Evolutionary conservation across 2,329 filamentous ascomycete genomes (phyloP).

Genomic region (Fusarium oligoseptatum): DNA sequence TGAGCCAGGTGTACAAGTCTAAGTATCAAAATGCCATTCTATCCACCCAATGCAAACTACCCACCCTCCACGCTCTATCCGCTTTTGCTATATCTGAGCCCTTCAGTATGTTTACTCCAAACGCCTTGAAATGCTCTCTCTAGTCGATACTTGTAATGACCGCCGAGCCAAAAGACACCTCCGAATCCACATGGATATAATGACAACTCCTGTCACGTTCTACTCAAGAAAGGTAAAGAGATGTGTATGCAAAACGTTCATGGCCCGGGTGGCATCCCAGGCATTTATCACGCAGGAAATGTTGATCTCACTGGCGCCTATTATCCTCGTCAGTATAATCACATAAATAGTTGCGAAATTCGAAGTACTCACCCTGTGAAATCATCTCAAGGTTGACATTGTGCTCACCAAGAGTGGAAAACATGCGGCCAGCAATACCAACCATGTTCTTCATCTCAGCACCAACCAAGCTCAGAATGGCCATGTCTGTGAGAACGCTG

Average conservation of each 20-base stretch:
- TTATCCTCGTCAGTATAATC: constrained; percentile 16
- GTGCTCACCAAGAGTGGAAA: constrained; percentile 91
- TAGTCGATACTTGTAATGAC: background rate
- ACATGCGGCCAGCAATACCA: constrained; percentile 94
- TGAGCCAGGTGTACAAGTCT: background rate
- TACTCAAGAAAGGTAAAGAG: constrained; percentile 92
- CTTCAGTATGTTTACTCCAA: constrained; percentile 30
- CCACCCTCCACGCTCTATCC: background rate
- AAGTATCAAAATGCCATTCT: background rate
- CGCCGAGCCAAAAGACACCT: background rate
- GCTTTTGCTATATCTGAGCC: background rate
- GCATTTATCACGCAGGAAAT: constrained; percentile 98
- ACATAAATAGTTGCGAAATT: background rate
- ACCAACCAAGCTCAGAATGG: constrained; percentile 93
- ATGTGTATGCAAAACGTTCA: constrained; percentile 97
- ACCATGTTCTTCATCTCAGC: constrained; percentile 98
- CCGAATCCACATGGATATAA: constrained; percentile 9
- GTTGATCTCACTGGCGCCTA: constrained; percentile 98
- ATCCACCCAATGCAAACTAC: background rate
- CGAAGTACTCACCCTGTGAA: constrained; percentile 79
- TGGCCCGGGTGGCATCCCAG: constrained; percentile 88
- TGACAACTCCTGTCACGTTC: constrained; percentile 21
- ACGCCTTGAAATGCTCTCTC: constrained; percentile 25
- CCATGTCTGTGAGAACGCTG: constrained; percentile 91
- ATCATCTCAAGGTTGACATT: constrained; percentile 99